Base-by-base conservation (phyloP, 345 rosid species). In the Citrus sp. region DNA sequence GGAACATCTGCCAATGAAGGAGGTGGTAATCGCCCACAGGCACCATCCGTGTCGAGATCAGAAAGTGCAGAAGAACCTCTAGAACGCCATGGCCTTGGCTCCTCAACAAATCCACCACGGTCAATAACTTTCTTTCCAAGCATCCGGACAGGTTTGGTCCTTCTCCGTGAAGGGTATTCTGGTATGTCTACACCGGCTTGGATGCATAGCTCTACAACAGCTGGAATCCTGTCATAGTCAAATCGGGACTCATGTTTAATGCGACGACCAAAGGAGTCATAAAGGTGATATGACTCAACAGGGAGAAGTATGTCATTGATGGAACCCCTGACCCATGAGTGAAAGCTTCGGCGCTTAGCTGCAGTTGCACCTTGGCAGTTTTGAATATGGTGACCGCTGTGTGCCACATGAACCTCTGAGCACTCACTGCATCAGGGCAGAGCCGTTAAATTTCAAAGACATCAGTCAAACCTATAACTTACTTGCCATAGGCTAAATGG, bases 171-270 rank as follows among this genome's bases (percentile, higher is more conserved):
- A 80, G 97, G 97, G 67, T 92, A 93, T 75, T 90, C 97, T 7
- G 94, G 89, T 62, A 92, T 89, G 65, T 95, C 93, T 63, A 93
- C 93, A 22, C 97, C 97, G 9, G 95, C 95, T 77, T 93, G 98
- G 82, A 95, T 87, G 82, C 98, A 93, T 62, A 95, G 86, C 87
- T 93, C 98, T 71, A 93, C 92, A 73, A 95, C 77, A 10, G 95
- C 94, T 7, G 97, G 98, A 76, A 95, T 90, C 82, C 98, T 89
- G 67, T 92, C 98, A 37, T 87, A 90, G 73, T 93, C 92, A 78
- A 95, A 95, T 78, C 98, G 90, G 4, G 90, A 86, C 80, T 88
- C 98, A 1, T 93, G 98, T 81, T 80, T 89, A 80, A 93, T 81
- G 4, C 94, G 92, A 69, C 81, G 76, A 66, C 98, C 98, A 70